These are phyloP conservation scores for Microthlaspi erraticum DNA, from an alignment of 345 rosid species.

Conservation along the genomic window DNA sequence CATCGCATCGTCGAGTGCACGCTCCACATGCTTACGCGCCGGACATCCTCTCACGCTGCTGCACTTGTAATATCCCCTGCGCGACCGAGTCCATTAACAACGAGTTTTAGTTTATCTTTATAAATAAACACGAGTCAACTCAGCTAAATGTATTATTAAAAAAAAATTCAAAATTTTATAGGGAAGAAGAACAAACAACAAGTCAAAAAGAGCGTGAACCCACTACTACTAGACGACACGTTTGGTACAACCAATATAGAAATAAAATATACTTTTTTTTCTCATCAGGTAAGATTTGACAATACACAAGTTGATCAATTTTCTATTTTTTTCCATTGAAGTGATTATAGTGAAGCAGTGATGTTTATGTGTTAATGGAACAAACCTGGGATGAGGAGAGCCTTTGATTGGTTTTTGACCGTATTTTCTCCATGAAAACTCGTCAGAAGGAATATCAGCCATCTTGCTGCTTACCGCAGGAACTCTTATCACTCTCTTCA, in stretches of 20 bases:
- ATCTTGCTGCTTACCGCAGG: constrained; percentile 83
- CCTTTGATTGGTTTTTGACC: constrained; percentile 99
- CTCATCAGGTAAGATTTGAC: constrained; percentile 28
- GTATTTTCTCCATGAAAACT: constrained; percentile 93
- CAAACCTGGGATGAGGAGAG: constrained; percentile 97
- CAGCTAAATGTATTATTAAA: background rate
- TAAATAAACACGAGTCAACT: constrained; percentile 15
- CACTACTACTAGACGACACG: constrained; percentile 36
- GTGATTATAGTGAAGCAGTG: constrained; percentile 9
- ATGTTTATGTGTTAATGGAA: background rate
- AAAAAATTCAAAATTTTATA: background rate
- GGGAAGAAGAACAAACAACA: constrained; percentile 19
- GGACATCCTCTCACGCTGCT: constrained; percentile 91
- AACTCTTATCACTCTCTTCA: constrained; percentile 70
- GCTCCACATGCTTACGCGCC: constrained; percentile 93
- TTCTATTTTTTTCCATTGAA: background rate
- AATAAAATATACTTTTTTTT: background rate
- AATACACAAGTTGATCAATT: constrained; percentile 21
- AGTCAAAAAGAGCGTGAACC: constrained; percentile 40
- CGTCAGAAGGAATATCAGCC: constrained; percentile 94
- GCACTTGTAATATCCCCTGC: constrained; percentile 93
- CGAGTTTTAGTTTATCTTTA: background rate
- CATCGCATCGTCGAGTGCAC: constrained; percentile 76
- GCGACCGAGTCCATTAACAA: constrained; percentile 6
- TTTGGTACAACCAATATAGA: constrained; percentile 38